A percentile compares a stretch with the other conserved stretches of the same genome.
Conservation (phyloP, 2,329 filamentous ascomycete species). For the Catunica adiposa region DNA sequence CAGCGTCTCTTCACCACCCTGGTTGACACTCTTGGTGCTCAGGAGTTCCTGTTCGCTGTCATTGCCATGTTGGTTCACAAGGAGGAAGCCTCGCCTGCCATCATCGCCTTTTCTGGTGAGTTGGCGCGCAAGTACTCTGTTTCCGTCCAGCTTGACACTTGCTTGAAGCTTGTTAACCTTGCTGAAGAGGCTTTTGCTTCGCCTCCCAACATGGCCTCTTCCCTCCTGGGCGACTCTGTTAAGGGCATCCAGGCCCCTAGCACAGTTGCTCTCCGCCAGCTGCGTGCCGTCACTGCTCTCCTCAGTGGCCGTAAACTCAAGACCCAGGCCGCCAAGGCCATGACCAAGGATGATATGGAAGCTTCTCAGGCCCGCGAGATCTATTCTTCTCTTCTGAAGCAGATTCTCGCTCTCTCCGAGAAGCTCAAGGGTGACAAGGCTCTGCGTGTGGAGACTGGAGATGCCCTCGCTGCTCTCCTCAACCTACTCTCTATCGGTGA, state of each 20-base stretch:
- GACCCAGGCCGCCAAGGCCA: conserved; percentile 36
- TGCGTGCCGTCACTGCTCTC: conserved; percentile 40
- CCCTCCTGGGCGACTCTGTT: conserved; percentile 40
- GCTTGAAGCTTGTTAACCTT: conserved; percentile 61
- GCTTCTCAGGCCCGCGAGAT: conserved; percentile 48
- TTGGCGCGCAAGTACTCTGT: conserved; percentile 58
- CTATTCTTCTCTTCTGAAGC: conserved; percentile 53
- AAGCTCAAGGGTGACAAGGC: conserved; percentile 35
- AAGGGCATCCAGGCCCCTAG: conserved; percentile 25
- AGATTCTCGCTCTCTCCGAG: conserved; percentile 49
- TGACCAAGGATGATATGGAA: conserved; percentile 48
- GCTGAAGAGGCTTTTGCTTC: conserved; percentile 58
- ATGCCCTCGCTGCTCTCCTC: conserved; percentile 63
- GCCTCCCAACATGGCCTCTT: conserved; percentile 56
- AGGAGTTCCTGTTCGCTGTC: conserved; percentile 77
- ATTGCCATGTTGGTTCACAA: conserved; percentile 81
- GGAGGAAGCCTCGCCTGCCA: conserved; percentile 48
- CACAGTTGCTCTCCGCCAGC: conserved; percentile 35
- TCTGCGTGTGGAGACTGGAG: conserved; percentile 43
- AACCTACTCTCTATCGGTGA: conserved; percentile 72
- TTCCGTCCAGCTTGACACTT: conserved; percentile 58
- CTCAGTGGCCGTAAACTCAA: conserved; percentile 41
- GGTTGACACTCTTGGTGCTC: conserved; percentile 65
- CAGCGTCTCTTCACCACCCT: conserved; percentile 71
- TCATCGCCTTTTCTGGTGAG: conserved; percentile 58